These are phyloP conservation scores for Pythium insidiosum DNA, from an alignment of 352 stramenopile species.

Conservation along the genomic window DNA sequence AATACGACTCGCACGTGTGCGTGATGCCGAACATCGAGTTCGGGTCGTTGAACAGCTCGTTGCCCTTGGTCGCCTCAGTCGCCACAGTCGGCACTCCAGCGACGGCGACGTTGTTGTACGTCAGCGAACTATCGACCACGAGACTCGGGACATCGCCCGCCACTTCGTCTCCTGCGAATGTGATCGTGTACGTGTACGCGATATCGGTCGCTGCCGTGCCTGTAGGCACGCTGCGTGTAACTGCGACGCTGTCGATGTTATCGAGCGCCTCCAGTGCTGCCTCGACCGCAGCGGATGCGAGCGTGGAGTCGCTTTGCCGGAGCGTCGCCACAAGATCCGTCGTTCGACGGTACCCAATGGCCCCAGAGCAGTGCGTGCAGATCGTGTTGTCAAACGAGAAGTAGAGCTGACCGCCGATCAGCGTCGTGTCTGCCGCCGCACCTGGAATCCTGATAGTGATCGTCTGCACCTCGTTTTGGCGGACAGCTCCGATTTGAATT, in stretches of 20 bases:
- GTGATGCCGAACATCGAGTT: slow-evolving; percentile 43
- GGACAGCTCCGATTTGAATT: slow-evolving; percentile 63
- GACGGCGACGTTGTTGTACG: slow-evolving; percentile 16
- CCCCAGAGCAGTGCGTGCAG: slow-evolving; percentile 70
- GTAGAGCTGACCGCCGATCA: slow-evolving; percentile 35
- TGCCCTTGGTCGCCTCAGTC: slow-evolving; percentile 22
- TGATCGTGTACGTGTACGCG: slow-evolving; percentile 73
- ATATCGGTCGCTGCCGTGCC: slow-evolving; percentile 32
- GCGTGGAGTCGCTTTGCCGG: slow-evolving; percentile 8
- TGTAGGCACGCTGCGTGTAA: slow-evolving; percentile 19
- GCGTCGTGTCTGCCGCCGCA: slow-evolving; percentile 34
- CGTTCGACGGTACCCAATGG: slow-evolving; percentile 38
- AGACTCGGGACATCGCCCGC: slow-evolving; percentile 84
- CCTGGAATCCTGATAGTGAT: slow-evolving; percentile 69
- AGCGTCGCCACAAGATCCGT: slow-evolving; percentile 34
- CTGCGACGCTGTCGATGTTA: slow-evolving; percentile 49
- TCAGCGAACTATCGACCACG: slow-evolving; percentile 34
- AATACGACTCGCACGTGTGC: slow-evolving; percentile 82
- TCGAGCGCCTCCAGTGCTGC: slow-evolving; percentile 25
- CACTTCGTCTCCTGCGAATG: slow-evolving; percentile 74
- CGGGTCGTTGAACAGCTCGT: slow-evolving; percentile 30
- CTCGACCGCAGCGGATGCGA: slow-evolving; percentile 15
- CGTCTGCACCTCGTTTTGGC: slow-evolving; percentile 78
- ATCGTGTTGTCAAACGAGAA: slow-evolving; percentile 54
- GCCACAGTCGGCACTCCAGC: slow-evolving; percentile 26